Conservation (phyloP, 768 basidiomycete species). For the Coprinellus micaceus region DNA sequence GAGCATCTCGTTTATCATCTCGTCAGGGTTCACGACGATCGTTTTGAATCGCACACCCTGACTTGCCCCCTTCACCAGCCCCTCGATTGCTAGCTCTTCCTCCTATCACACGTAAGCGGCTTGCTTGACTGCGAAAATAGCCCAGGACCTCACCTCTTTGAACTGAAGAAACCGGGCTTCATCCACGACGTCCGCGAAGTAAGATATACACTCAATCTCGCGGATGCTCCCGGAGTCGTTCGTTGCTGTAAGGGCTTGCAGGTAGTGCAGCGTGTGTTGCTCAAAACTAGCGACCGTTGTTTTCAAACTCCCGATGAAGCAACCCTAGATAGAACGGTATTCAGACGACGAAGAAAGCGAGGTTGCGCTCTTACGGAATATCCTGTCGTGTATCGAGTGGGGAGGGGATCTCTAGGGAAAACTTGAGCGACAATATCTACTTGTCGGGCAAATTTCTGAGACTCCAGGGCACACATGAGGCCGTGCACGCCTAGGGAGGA, state of each 20-base stretch:
- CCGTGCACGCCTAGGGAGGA: neutral
- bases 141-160: neutral
- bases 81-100: neutral
- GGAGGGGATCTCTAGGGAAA: neutral
- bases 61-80: neutral
- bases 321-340: neutral
- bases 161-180: no score
- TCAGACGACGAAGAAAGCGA: neutral
- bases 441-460: neutral
- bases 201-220: no score
- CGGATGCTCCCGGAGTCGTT: no score
- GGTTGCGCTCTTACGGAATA: neutral
- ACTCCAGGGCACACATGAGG: neutral
- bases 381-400: neutral
- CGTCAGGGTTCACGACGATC: neutral
- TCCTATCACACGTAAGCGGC: neutral
- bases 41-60: neutral
- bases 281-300: neutral
- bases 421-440: neutral
- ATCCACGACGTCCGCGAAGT: no score
- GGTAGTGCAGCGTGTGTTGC: no score
- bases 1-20: neutral
- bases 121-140: neutral
- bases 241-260: no score
- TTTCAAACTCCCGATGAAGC: neutral